Base-by-base conservation (phyloP, 2,329 filamentous ascomycete genomes). In the Hansfordia pulvinata region DNA sequence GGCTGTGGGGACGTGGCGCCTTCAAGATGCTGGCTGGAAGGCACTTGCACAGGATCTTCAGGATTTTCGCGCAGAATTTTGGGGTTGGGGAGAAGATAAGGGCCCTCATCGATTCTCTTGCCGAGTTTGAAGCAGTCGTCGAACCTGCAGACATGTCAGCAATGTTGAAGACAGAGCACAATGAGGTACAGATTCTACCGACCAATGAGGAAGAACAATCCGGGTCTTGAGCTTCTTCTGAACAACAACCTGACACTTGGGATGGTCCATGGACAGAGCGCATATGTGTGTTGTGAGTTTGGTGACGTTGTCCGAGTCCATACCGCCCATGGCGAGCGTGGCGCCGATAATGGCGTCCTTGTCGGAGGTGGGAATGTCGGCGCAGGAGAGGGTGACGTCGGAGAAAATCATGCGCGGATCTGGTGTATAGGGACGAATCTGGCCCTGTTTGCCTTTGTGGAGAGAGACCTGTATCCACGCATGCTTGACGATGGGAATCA, bases 41-140 rank as follows among this genome's bases (percentile, higher is more conserved):
- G 66, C 13, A 73, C 63, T 15, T 60, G 58, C 26, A 78, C 53
- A 4, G 61, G 54, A 25, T 70, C 66, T 32, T 74, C 62, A 12
- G 68, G 55, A 6, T 59, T 55, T 22, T 60, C 60, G 20, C 60
- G 63, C n/a, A 93, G 58, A 18, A 93, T 80, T 37, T 92, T 83
- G 2, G 90, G 81, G 37, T 96, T 64, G 2, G 90, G 90, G 2
- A 96, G 64, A 12, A 71, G 57, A 46, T 98, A 98, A 1, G 90
- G 90, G 6, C 62, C 58, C 49, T 98, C 90, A 39, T 83, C 79
- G 39, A 98, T 94, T 32, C 82, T 75, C 51, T 84, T 86, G 26
- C 88, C 86, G 16, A 98, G 70, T 52, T 82, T 90, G 39, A 98
- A 69, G 53, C 90, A 98, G 48, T 94, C 88, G 41, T 96, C 88